These are phyloP conservation scores for Hypoxylon sp. DNA, from an alignment of 2,329 filamentous ascomycete genomes.

Conservation along the genomic window DNA sequence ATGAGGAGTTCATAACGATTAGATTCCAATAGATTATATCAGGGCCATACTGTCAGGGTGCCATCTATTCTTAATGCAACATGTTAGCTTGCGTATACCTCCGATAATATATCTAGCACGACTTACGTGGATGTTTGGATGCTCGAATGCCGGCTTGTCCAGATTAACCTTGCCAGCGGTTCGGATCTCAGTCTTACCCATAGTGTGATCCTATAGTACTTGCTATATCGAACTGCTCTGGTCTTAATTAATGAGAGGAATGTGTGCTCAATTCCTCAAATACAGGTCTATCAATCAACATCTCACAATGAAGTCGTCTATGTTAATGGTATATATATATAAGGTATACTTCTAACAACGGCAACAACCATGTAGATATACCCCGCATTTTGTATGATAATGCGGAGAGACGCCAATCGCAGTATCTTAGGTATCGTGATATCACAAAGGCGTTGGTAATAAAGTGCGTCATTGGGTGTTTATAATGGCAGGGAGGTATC, in stretches of 20 bases:
- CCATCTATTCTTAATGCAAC: slow-evolving; percentile 81
- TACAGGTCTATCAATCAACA: not conserved
- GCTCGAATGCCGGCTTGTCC: slow-evolving; percentile 78
- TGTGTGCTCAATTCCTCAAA: not conserved
- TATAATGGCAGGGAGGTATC: slow-evolving; percentile 10
- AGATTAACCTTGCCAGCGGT: slow-evolving; percentile 81
- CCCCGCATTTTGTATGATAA: slow-evolving; percentile 44
- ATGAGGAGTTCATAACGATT: slow-evolving; percentile 3
- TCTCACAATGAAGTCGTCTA: not conserved
- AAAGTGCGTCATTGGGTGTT: slow-evolving; percentile 24
- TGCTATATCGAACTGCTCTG: not conserved
- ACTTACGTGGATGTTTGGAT: slow-evolving; percentile 78
- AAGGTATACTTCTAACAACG: slow-evolving; percentile 4
- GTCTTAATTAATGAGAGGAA: not conserved
- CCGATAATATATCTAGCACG: slow-evolving; percentile 32
- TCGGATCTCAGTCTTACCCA: slow-evolving; percentile 69
- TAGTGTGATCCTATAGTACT: slow-evolving; percentile 41
- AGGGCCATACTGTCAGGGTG: slow-evolving; percentile 83
- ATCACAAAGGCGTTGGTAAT: slow-evolving; percentile 24
- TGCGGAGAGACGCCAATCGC: slow-evolving; percentile 34
- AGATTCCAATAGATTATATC: not conserved
- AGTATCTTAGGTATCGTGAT: slow-evolving; percentile 29
- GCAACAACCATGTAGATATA: slow-evolving; percentile 20
- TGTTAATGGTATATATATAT: slow-evolving; percentile 17
- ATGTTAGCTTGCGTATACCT: slow-evolving; percentile 26